Evolutionary conservation across 2,329 filamentous ascomycete genomes (phyloP).

Genomic region (Xylariales sp.): DNA sequence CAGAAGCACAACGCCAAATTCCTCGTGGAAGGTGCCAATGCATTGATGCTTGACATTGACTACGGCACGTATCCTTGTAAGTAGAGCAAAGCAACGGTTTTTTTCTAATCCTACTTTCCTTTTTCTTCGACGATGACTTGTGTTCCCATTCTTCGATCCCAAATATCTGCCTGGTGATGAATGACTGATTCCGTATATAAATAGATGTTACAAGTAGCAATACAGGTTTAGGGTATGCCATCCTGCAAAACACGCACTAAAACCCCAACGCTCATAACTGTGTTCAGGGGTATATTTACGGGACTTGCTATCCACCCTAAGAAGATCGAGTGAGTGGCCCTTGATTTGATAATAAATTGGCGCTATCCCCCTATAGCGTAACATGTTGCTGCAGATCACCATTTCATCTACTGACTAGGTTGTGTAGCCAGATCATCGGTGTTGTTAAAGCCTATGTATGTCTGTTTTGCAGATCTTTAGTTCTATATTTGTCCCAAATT

Average conservation of each 20-base stretch:
- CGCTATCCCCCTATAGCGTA: not conserved
- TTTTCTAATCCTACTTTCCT: not conserved
- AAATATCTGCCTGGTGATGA: not conserved
- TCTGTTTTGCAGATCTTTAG: not conserved
- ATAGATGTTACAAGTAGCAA: slow-evolving; percentile 11
- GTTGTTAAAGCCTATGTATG: slow-evolving; percentile 70
- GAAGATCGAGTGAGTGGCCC: slow-evolving; percentile 56
- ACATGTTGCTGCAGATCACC: not conserved
- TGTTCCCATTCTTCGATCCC: not conserved
- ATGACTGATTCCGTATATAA: not conserved
- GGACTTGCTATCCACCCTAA: slow-evolving; percentile 66
- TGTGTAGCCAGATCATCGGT: slow-evolving; percentile 61
- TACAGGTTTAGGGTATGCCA: slow-evolving; percentile 1
- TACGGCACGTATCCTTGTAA: slow-evolving; percentile 47
- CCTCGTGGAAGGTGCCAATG: slow-evolving; percentile 72
- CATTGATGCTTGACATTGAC: slow-evolving; percentile 69
- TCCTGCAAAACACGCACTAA: not conserved
- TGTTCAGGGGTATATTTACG: slow-evolving; percentile 68
- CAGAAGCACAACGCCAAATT: slow-evolving; percentile 65
- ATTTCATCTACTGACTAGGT: not conserved
- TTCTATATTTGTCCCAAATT: not conserved
- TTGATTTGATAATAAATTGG: not conserved
- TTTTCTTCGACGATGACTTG: too few species aligned
- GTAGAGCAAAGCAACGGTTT: not conserved
- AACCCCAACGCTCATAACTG: slow-evolving; percentile 36